A percentile compares a stretch with the other conserved stretches of the same genome.
Evolutionary conservation across 805 yeast species (phyloP).

Genomic region (Spathaspora hagerdaliae): DNA sequence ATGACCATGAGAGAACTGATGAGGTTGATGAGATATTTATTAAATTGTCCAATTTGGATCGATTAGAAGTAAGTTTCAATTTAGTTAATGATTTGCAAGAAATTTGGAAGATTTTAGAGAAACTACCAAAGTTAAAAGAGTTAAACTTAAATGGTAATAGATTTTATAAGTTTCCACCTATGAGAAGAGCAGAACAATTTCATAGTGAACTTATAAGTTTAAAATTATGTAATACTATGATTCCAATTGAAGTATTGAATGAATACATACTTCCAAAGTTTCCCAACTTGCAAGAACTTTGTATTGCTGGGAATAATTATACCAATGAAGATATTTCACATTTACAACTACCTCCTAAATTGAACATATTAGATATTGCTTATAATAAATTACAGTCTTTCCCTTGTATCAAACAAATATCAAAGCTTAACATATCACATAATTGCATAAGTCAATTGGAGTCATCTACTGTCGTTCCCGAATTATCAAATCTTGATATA

Average conservation of each 20-base stretch:
- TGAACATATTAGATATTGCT: constrained; percentile 29
- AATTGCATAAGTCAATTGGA: background rate
- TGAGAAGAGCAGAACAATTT: background rate
- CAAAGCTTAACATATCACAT: constrained; percentile 13
- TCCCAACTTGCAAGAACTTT: constrained; percentile 31
- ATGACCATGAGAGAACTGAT: background rate
- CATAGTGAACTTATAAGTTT: constrained; percentile 13
- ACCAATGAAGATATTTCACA: constrained; percentile 12
- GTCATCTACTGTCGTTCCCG: background rate
- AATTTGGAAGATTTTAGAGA: constrained; percentile 32
- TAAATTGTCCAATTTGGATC: constrained; percentile 18
- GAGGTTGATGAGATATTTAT: background rate
- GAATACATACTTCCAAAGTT: constrained; percentile 22
- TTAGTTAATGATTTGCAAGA: constrained; percentile 40
- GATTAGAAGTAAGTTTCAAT: constrained; percentile 61
- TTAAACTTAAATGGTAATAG: constrained; percentile 56
- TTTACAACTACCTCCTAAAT: constrained; percentile 5
- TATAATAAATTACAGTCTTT: constrained; percentile 34
- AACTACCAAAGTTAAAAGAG: constrained; percentile 32
- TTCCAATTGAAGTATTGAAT: constrained; percentile 13
- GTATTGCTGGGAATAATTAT: constrained; percentile 32
- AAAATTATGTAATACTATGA: constrained; percentile 24
- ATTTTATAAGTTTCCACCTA: constrained; percentile 15
- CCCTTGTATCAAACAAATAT: constrained; percentile 40
- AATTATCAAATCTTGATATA: constrained; percentile 38